phyloP scores from a whole-genome alignment of 495 filamentous ascomycete species.

The Hypomontagnella monticulosa region DNA sequence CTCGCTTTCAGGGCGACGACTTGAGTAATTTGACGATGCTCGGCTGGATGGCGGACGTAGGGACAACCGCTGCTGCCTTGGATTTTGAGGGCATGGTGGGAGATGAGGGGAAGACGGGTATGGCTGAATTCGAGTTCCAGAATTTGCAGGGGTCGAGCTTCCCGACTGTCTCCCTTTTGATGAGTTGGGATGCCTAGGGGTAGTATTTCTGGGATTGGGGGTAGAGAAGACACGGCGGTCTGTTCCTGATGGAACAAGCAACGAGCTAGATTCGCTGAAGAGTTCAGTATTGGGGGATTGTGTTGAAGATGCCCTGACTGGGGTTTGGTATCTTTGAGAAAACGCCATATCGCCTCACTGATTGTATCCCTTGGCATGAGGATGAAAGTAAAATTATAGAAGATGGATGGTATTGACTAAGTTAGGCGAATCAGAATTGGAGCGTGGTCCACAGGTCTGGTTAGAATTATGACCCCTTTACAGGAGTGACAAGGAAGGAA shows the following conservation, averaged over 20 bases:
- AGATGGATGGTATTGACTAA: neutral
- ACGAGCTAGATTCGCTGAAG: conserved; percentile 30
- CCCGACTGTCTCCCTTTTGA: conserved; percentile 21
- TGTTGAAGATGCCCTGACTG: conserved; percentile 16
- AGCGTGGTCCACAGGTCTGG: too few species aligned
- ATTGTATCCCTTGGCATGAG: too few species aligned
- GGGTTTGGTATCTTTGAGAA: conserved; percentile 29
- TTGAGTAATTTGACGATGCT: conserved; percentile 12
- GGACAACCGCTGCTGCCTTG: conserved; percentile 40
- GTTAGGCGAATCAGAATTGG: neutral
- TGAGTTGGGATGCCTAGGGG: conserved; percentile 15
- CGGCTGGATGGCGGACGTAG: conserved; percentile 35
- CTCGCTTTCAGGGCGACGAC: conserved; percentile 12
- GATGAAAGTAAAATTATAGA: too few species aligned
- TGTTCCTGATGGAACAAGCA: conserved; percentile 17
- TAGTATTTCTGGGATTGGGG: conserved; percentile 8
- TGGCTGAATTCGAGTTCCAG: conserved; percentile 4
- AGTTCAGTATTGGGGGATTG: conserved; percentile 14
- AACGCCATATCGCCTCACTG: conserved; percentile 17
- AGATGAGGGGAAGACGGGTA: conserved; percentile 42
- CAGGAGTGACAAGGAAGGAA: conserved; percentile 1
- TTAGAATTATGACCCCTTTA: neutral
- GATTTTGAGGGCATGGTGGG: conserved; percentile 25
- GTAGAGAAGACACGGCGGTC: conserved; percentile 33
- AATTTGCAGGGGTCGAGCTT: conserved; percentile 15